phyloP scores from a whole-genome alignment of 345 rosid genomes.

The Leavenworthia alabamica region DNA sequence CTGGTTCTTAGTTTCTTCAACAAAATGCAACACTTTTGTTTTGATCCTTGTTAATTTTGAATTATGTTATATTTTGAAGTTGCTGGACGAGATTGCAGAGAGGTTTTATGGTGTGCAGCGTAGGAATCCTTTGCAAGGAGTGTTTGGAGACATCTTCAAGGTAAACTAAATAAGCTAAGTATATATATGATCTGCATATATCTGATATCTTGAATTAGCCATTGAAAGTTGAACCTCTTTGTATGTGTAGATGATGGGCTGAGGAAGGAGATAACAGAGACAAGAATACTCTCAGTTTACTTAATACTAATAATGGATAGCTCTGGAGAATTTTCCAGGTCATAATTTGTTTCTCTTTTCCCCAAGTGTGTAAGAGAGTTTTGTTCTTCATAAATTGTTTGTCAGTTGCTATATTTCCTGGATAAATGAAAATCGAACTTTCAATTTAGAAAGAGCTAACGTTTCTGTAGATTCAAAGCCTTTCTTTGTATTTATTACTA shows the following conservation, averaged over 20 bases:
- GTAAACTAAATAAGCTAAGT: constrained; percentile 17
- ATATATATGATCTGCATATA: background rate
- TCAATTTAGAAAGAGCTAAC: background rate
- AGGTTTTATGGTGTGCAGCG: constrained; percentile 74
- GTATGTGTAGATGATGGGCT: constrained; percentile 30
- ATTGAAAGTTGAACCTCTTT: background rate
- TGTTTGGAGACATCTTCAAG: constrained; percentile 87
- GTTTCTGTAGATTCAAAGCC: too few species aligned
- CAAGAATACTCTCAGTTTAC: background rate
- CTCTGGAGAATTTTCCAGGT: constrained; percentile 15
- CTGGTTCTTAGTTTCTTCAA: background rate
- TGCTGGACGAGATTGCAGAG: constrained; percentile 80
- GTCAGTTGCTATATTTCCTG: background rate
- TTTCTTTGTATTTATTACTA: background rate
- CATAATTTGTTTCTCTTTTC: background rate
- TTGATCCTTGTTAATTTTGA: background rate
- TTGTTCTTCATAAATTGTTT: constrained; percentile 16
- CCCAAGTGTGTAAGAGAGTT: constrained; percentile 5
- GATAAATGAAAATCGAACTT: background rate
- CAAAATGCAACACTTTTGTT: background rate
- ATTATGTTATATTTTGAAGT: constrained; percentile 38
- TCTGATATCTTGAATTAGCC: constrained; percentile 3
- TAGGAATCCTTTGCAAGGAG: constrained; percentile 73
- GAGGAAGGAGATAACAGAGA: constrained; percentile 5
- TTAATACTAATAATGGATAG: constrained; percentile 12